Percentiles rank a stretch among this genome's conserved stretches.
Conservation (phyloP, 495 filamentous ascomycete species). For the Penicillium pancosmium region DNA sequence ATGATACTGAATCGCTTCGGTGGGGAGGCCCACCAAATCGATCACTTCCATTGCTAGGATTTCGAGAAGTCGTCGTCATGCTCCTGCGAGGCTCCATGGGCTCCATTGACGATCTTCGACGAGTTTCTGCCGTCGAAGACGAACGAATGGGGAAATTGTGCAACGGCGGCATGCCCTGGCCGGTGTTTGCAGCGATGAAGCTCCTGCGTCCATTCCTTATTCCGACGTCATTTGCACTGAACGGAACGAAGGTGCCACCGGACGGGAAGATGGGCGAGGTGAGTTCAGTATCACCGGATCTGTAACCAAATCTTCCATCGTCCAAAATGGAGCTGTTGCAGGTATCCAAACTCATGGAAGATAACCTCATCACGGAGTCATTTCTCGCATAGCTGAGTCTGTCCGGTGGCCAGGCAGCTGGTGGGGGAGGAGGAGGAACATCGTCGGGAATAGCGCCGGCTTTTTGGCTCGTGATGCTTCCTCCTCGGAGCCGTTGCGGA, state of each 20-base stretch:
- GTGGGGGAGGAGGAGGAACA: conserved; percentile 48
- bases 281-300: conserved; percentile 33
- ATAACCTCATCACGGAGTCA: conserved; percentile 42
- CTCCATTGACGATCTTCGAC: conserved; percentile 26
- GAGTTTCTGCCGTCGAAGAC: conserved; percentile 28
- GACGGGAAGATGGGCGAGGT: conserved; percentile 40
- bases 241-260: conserved; percentile 44
- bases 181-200: conserved; percentile 25
- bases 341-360: conserved; percentile 49
- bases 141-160: conserved; percentile 38
- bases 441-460: conserved; percentile 44
- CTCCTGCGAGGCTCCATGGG: conserved; percentile 41
- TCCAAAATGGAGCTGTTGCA: conserved; percentile 55
- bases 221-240: conserved; percentile 49
- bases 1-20: conserved; percentile 41
- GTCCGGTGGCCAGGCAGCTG: conserved; percentile 38
- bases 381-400: conserved; percentile 44
- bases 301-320: conserved; percentile 33
- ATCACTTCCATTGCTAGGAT: conserved; percentile 30
- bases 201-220: conserved; percentile 37
- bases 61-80: conserved; percentile 37
- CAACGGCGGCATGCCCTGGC: conserved; percentile 25
- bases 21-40: conserved; percentile 32
- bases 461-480: conserved; percentile 44
- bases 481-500: conserved; percentile 33